A percentile compares a stretch with the other conserved stretches of the same genome.
Evolutionary conservation across 2,329 filamentous ascomycete species (phyloP).

Genomic region (Phialophora chinensis): DNA sequence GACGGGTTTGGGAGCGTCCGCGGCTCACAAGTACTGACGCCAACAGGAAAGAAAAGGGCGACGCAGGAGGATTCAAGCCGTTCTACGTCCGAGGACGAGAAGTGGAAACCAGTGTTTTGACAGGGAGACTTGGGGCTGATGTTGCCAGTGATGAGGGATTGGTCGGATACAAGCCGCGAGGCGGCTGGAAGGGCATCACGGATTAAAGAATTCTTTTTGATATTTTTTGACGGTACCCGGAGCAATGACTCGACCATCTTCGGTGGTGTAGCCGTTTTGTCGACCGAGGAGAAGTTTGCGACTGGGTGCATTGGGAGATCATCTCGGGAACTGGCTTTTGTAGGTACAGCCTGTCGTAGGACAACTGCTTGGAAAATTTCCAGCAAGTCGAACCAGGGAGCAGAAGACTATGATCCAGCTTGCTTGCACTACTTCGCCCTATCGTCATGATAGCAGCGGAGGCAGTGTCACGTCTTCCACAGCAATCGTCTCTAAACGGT

Average conservation of each 20-base stretch:
- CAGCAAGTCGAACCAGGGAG: too few relatives aligned
- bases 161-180: conserved; percentile 60
- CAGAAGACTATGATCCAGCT: too few relatives aligned
- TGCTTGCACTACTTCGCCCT: too few relatives aligned
- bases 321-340: background rate
- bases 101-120: conserved; percentile 69
- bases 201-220: conserved; percentile 28
- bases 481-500: too few relatives aligned
- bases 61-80: conserved; percentile 55
- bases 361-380: too few relatives aligned
- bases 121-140: conserved; percentile 64
- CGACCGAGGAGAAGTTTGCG: background rate
- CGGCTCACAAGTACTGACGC: background rate
- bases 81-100: conserved; percentile 69
- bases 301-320: background rate
- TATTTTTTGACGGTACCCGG: background rate
- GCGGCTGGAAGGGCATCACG: conserved; percentile 61
- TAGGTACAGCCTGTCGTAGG: background rate
- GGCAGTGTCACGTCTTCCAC: too few relatives aligned
- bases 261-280: background rate
- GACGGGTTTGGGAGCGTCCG: conserved; percentile 42
- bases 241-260: background rate
- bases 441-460: too few relatives aligned
- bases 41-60: background rate
- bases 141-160: conserved; percentile 68